Base-by-base conservation (phyloP, 1,284 basidiomycete genomes). In the Mycosarcoma maydis region DNA sequence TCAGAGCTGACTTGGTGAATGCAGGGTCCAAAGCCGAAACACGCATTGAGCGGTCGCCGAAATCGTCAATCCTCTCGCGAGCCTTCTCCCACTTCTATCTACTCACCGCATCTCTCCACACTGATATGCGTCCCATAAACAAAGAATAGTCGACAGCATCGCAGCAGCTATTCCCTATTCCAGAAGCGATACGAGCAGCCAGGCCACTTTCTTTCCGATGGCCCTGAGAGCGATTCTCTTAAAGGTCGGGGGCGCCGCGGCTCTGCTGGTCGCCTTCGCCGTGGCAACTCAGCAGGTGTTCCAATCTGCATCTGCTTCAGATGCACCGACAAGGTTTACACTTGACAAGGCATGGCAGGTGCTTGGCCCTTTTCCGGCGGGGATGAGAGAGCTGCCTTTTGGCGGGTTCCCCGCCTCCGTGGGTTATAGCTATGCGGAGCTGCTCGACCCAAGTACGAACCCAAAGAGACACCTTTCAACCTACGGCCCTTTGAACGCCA, bases 191-290 rank as follows among this genome's bases (percentile, higher is more conserved):
- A 34, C 32, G n/a, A n/a, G 8, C 7, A 37, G 36, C 17, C 6
- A 19, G n/a, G 19, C 2, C n/a, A 20, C 19, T 3, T 8, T 19
- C 20, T 20, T 19, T 20, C 36, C 6, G 20, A 6, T 20, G 20
- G 13, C 10, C n/a, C 51, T 42, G 45, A 41, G 48, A 11, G 46
- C 39, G 36, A 39, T 30, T 14, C 40, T 26, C 30, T 52, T 53
- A 32, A 41, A 22, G 72, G 86, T 49, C n/a, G 30, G 30, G 4
- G 51, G 22, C 29, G 6, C 54, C 34, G 23, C 56, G 14, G 29
- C 51, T 3, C 36, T 55, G 30, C 47, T 59, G 5, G 29, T 55
- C 39, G 47, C 56, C 5, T 39, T 29, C 6, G 55, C 51, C 14
- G 36, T 30, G 9, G 55, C 56, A 27, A 60, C 47, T 7, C 55